Conservation (phyloP, 441 rosid species). For the Gossypium schwendimanii region DNA sequence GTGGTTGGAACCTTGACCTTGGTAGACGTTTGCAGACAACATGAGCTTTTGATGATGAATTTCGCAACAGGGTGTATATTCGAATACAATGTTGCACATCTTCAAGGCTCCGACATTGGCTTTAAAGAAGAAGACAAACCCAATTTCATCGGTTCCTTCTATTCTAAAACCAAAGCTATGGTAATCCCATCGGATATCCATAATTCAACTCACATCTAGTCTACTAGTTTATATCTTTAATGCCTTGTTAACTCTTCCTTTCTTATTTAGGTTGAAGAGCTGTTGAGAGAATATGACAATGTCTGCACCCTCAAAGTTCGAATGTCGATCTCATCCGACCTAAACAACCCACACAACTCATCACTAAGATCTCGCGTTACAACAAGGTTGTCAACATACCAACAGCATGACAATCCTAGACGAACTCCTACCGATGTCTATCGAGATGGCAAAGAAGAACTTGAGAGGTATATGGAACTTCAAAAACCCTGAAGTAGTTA, state of each 20-base stretch:
- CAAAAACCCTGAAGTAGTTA: not conserved
- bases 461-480: not conserved
- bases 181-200: slow-evolving; percentile 22
- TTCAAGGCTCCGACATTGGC: slow-evolving; percentile 77
- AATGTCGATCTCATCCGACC: slow-evolving; percentile 88
- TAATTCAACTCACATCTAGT: not conserved
- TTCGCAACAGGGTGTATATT: slow-evolving; percentile 87
- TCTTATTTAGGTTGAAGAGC: slow-evolving; percentile 67
- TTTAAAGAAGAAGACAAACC: slow-evolving; percentile 77
- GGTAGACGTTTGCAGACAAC: slow-evolving; percentile 81
- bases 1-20: slow-evolving; percentile 81
- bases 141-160: slow-evolving; percentile 71
- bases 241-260: slow-evolving; percentile 2
- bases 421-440: not conserved
- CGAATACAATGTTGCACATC: slow-evolving; percentile 74
- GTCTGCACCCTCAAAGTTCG: slow-evolving; percentile 58
- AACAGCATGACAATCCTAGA: not conserved
- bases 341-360: slow-evolving; percentile 80
- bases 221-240: not conserved
- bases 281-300: slow-evolving; percentile 35
- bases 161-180: slow-evolving; percentile 86
- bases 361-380: slow-evolving; percentile 79
- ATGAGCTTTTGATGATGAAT: slow-evolving; percentile 61
- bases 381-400: slow-evolving; percentile 65
- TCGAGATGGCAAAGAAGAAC: not conserved